Evolutionary conservation across 306 rosid species (phyloP).

Genomic region (Heteromeles arbutifolia): DNA sequence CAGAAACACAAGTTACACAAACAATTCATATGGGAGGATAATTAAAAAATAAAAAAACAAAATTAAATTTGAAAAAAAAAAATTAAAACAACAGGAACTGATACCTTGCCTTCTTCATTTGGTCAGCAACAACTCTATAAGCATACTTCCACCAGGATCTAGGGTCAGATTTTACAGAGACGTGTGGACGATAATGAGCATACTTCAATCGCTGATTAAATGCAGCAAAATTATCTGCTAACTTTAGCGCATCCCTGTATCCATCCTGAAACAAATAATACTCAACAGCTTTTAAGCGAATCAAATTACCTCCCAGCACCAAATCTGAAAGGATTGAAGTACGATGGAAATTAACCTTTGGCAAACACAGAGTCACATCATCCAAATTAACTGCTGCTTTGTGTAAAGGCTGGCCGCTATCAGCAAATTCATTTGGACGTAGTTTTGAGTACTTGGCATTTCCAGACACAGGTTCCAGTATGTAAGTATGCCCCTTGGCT

Average conservation of each 20-base stretch:
- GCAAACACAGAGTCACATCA: constrained; percentile 86
- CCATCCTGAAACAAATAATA: constrained; percentile 61
- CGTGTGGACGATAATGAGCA: constrained; percentile 86
- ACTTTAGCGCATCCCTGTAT: constrained; percentile 67
- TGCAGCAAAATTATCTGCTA: constrained; percentile 89
- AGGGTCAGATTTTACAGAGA: constrained; percentile 64
- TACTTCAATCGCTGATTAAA: constrained; percentile 86
- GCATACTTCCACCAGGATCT: constrained; percentile 94
- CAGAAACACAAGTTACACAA: not conserved
- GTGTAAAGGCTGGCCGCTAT: constrained; percentile 68
- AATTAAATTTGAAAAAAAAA: too few relatives aligned
- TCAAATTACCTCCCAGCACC: not conserved
- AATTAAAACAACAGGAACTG: not conserved
- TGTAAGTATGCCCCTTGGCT: constrained; percentile 47
- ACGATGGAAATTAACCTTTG: constrained; percentile 51
- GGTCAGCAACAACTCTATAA: constrained; percentile 73
- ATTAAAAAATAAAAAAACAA: not conserved
- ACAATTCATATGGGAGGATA: not conserved
- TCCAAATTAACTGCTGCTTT: constrained; percentile 87
- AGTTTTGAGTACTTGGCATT: constrained; percentile 76
- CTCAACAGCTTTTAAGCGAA: constrained; percentile 7
- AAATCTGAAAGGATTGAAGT: constrained; percentile 6
- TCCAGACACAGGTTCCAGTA: constrained; percentile 89
- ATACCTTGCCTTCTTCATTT: constrained; percentile 89
- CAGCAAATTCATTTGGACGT: constrained; percentile 50